Percentiles rank a stretch among this genome's conserved stretches.
Conservation (phyloP, 2,329 filamentous ascomycete genomes). For the Erysiphe pisi region DNA sequence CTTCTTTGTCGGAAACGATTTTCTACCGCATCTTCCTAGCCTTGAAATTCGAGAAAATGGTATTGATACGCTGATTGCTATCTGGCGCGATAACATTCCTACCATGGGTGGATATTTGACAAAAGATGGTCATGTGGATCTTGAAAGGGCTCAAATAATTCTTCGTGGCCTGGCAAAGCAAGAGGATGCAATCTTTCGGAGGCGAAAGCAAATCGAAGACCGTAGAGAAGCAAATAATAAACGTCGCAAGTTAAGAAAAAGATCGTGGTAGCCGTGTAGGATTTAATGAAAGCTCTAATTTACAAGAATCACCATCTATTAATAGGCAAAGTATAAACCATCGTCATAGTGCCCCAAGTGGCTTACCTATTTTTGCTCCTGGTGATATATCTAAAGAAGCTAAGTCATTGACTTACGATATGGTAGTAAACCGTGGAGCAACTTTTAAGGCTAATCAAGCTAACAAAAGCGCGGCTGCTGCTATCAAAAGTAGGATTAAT, state of each 20-base stretch:
- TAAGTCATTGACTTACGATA: slow-evolving; percentile 66
- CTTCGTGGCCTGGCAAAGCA: slow-evolving; percentile 79
- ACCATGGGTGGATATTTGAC: slow-evolving; percentile 93
- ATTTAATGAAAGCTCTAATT: slow-evolving; percentile 33
- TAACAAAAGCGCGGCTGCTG: slow-evolving; percentile 90
- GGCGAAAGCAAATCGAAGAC: slow-evolving; percentile 76
- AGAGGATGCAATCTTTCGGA: slow-evolving; percentile 85
- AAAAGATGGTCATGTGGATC: slow-evolving; percentile 83
- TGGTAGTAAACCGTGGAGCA: slow-evolving; percentile 65
- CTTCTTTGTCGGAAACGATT: slow-evolving; percentile 98
- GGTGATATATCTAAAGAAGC: slow-evolving; percentile 47
- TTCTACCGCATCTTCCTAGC: slow-evolving; percentile 92
- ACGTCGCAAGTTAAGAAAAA: slow-evolving; percentile 60
- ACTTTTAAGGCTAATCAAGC: slow-evolving; percentile 61
- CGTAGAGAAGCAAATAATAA: slow-evolving; percentile 69
- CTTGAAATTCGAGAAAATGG: slow-evolving; percentile 95
- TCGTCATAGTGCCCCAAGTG: slow-evolving; percentile 37
- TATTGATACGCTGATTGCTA: slow-evolving; percentile 90
- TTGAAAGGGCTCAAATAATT: slow-evolving; percentile 77
- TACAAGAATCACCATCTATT: slow-evolving; percentile 34
- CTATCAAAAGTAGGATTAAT: slow-evolving; percentile 63
- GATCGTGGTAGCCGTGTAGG: slow-evolving; percentile 39
- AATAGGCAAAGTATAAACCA: slow-evolving; percentile 33
- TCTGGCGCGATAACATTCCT: slow-evolving; percentile 89
- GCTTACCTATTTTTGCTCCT: slow-evolving; percentile 49